phyloP scores from a whole-genome alignment of 192 early-diverging fungal species.

The Phycomyces blakesleeanus region DNA sequence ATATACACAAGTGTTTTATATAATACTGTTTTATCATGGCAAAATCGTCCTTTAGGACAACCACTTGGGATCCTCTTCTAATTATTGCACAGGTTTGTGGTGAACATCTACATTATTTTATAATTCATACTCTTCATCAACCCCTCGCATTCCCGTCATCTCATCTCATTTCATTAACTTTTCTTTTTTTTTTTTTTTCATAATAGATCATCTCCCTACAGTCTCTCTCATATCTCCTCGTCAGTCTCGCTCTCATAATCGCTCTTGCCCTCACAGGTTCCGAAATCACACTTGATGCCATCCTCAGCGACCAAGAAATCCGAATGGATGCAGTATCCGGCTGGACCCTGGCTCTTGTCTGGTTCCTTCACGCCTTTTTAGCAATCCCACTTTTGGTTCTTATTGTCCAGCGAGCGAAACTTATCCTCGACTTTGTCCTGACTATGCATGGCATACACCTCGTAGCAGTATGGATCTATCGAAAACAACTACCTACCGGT shows the following conservation, averaged over 20 bases:
- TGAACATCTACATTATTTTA: too few relatives aligned
- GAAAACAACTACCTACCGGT: conserved; percentile 54
- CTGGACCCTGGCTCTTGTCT: conserved; percentile 63
- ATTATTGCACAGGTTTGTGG: conserved; percentile 43
- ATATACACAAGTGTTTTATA: too few relatives aligned
- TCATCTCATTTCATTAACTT: too few relatives aligned
- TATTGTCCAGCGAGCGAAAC: conserved; percentile 72
- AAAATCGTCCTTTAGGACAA: conserved; percentile 37
- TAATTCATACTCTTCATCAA: too few relatives aligned
- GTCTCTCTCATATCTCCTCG: conserved; percentile 54
- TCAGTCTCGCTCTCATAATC: conserved; percentile 47
- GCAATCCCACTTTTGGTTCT: conserved; percentile 46
- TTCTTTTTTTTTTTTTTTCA: too few relatives aligned
- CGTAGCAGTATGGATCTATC: conserved; percentile 52
- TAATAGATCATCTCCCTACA: conserved; percentile 53
- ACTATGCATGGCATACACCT: conserved; percentile 72
- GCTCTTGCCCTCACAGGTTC: conserved; percentile 57
- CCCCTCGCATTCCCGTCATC: too few relatives aligned
- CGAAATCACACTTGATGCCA: conserved; percentile 59
- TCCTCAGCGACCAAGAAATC: conserved; percentile 60
- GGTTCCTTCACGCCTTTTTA: conserved; percentile 58
- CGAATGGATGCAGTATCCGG: conserved; percentile 62
- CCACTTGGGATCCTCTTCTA: conserved; percentile 48
- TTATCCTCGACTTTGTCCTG: conserved; percentile 72
- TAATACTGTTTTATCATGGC: conserved; percentile 3